Conservation (phyloP, 176 grass and related monocot species). For the Echinochloa phyllopogon region DNA sequence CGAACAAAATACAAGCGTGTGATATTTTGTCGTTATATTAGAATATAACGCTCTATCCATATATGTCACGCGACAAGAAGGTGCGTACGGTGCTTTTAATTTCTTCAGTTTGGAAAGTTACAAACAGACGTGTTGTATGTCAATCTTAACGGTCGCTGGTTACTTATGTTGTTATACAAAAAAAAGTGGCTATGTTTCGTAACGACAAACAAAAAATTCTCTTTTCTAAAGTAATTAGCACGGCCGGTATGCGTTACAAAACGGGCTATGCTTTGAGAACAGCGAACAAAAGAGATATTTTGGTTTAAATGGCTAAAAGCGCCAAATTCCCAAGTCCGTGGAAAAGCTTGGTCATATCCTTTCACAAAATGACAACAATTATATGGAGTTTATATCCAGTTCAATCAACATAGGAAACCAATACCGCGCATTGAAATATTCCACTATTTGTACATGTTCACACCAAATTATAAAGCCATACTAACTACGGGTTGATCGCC, state of each 20-base stretch:
- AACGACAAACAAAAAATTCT: background rate
- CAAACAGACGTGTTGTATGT: background rate
- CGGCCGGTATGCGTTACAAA: background rate
- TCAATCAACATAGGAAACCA: background rate
- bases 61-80: background rate
- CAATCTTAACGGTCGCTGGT: background rate
- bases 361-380: background rate
- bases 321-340: background rate
- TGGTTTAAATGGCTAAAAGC: background rate
- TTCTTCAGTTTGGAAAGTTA: background rate
- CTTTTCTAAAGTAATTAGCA: background rate
- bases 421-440: background rate
- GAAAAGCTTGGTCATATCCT: background rate
- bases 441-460: background rate
- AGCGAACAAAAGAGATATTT: background rate
- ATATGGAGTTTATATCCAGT: background rate
- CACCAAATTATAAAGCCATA: background rate
- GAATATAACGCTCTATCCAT: background rate
- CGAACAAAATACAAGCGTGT: background rate
- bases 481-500: background rate
- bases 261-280: background rate
- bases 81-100: background rate
- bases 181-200: background rate
- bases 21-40: background rate
- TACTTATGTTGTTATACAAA: background rate